Base-by-base conservation (phyloP, 169 alveolate species). In the Theileria luwenshuni region DNA sequence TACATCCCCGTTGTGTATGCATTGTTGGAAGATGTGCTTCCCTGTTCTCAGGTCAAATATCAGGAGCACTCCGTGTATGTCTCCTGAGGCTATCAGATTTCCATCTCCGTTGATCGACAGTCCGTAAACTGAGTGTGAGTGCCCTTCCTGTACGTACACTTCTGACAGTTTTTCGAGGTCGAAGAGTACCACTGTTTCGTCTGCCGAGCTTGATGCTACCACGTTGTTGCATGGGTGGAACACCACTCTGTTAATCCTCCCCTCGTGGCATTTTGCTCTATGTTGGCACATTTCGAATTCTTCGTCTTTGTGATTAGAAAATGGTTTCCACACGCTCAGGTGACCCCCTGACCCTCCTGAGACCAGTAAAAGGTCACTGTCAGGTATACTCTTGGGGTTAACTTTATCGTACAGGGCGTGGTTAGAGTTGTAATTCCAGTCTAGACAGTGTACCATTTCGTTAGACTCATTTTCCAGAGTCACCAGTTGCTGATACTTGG, bases 91-190 rank as follows among this genome's bases (percentile, higher is more conserved):
- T 41, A 76, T 74, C 63, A 89, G 83, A 64, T 84, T 89, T 12
- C 93, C 93, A 70, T 89, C 86, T 0, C 92, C 86, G 63, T 89
- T 89, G 56, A 89, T 67, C 8, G 90, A 74, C 56, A 79, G 83
- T 1, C 84, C 68, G 59, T 89, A 83, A 10, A 89, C 93, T 35
- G 69, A 68, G 65, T 85, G 72, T 17, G 85, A 74, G 56, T 89
- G 93, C 10, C 93, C 93, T 68, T 89, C 93, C 75, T 89, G 93
- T 33, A 83, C 79, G 68, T 84, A 89, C n/a, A 89, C 42, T 56
- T 84, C 92, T 38, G 83, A 41, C 69, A 77, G 43, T 23, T 74
- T 62, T 56, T 89, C 90, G 25, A 85, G 41, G 61, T 89, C 93
- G 52, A 83, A 84, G 52, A 84, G 69, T 54, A 86, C 64, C 42